phyloP scores from a whole-genome alignment of 2,329 filamentous ascomycete genomes.

The Pseudogymnoascus sp. region DNA sequence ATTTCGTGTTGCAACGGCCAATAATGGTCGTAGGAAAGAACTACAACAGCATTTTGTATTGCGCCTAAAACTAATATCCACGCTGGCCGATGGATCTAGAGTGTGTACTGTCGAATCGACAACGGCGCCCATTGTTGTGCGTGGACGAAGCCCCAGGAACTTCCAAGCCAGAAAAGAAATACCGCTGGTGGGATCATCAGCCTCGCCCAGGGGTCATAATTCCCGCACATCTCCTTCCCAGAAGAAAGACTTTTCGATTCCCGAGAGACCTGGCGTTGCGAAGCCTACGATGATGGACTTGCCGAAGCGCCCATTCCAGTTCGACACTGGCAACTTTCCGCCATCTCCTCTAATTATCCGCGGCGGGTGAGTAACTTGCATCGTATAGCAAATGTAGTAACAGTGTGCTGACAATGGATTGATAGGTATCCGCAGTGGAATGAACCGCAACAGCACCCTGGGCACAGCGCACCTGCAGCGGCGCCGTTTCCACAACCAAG shows the following conservation, averaged over 20 bases:
- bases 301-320: constrained; percentile 27
- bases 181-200: constrained; percentile 46
- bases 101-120: constrained; percentile 73
- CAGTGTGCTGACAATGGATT: neutral
- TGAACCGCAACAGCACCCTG: constrained; percentile 20
- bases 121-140: constrained; percentile 87
- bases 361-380: constrained; percentile 22
- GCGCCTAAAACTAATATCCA: constrained; percentile 76
- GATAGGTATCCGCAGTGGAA: constrained; percentile 21
- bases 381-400: neutral
- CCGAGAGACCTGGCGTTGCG: constrained; percentile 14
- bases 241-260: neutral
- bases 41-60: constrained; percentile 94
- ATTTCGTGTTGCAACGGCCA: constrained; percentile 89
- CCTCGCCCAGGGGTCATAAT: constrained; percentile 27
- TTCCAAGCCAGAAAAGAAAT: constrained; percentile 93
- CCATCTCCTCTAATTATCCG: constrained; percentile 24
- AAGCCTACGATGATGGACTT: constrained; percentile 24
- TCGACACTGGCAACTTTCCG: constrained; percentile 23
- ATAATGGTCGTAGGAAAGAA: constrained; percentile 90
- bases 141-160: constrained; percentile 85
- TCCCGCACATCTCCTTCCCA: constrained; percentile 13
- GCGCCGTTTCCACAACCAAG: neutral
- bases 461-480: constrained; percentile 17
- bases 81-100: constrained; percentile 74